phyloP scores from a whole-genome alignment of 306 rosid genomes.

The Prosopis cineraria region DNA sequence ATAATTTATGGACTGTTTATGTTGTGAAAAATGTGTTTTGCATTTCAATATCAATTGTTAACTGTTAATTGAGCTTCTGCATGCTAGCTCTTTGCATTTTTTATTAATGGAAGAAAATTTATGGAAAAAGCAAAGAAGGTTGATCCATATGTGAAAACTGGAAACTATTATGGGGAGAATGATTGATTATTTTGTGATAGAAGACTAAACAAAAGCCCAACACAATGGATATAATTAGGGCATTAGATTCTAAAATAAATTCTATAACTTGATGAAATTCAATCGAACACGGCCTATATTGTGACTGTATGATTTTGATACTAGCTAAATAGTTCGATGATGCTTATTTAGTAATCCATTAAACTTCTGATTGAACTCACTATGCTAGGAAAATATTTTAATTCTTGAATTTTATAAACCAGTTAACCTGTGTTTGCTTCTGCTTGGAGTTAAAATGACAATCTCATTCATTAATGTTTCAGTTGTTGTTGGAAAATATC shows the following conservation, averaged over 20 bases:
- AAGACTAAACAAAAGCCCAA: background rate
- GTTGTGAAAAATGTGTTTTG: background rate
- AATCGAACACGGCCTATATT: conserved; percentile 1
- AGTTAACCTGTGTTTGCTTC: conserved; percentile 12
- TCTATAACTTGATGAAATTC: background rate
- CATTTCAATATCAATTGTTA: background rate
- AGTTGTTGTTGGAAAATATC: background rate
- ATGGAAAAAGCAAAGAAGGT: background rate
- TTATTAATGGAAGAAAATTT: background rate
- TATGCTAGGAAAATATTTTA: conserved; percentile 16
- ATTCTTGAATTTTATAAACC: conserved; percentile 19
- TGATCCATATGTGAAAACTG: conserved; percentile 7
- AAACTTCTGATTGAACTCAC: conserved; percentile 1
- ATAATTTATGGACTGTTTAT: background rate
- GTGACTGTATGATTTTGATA: conserved; percentile 29
- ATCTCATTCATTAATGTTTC: conserved; percentile 3
- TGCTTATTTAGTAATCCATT: conserved; percentile 9
- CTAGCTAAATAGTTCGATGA: conserved; percentile 12
- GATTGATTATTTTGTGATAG: conserved; percentile 16
- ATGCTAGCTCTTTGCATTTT: conserved; percentile 9
- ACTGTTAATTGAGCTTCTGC: conserved; percentile 1
- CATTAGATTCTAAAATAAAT: background rate
- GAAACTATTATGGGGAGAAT: conserved; percentile 4
- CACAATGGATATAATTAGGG: background rate
- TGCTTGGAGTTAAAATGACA: conserved; percentile 28